Conservation (phyloP, 208 protist species). For the Borovskyia barvae region DNA sequence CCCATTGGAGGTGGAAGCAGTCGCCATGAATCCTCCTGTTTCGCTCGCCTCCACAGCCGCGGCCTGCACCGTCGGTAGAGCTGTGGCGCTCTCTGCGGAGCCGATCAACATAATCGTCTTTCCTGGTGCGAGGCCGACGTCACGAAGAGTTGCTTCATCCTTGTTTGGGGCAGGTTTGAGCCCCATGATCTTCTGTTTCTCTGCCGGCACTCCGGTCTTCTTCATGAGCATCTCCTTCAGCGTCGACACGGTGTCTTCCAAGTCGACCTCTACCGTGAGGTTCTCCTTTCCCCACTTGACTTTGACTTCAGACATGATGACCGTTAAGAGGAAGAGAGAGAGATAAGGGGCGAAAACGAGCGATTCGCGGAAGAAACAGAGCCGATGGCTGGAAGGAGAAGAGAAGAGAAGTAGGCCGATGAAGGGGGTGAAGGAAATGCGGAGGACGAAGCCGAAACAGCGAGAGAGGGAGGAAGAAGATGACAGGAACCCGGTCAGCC, state of each 20-base stretch:
- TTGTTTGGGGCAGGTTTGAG: constrained; percentile 31
- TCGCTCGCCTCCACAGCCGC: constrained; percentile 11
- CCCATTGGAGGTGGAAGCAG: constrained; percentile 31
- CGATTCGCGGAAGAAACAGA: too few relatives aligned
- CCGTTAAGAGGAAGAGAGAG: background rate
- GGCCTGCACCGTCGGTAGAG: constrained; percentile 23
- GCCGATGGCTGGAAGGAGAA: constrained; percentile 2
- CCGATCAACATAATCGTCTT: constrained; percentile 85
- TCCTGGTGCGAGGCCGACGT: constrained; percentile 40
- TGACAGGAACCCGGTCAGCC: too few relatives aligned
- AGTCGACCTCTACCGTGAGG: constrained; percentile 53
- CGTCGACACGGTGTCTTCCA: constrained; percentile 20
- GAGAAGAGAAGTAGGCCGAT: background rate
- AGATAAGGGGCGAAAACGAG: background rate
- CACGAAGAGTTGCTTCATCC: constrained; percentile 32
- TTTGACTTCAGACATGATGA: constrained; percentile 41
- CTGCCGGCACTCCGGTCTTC: constrained; percentile 63
- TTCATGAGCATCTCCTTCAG: constrained; percentile 56
- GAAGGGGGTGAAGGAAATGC: too few relatives aligned
- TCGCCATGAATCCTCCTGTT: constrained; percentile 15
- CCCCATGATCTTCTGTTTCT: constrained; percentile 88
- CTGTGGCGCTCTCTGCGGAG: constrained; percentile 36
- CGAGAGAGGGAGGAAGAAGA: too few relatives aligned
- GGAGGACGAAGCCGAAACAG: too few relatives aligned
- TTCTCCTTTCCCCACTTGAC: constrained; percentile 83